Base-by-base conservation (phyloP, 2,329 filamentous ascomycete genomes). In the Apiospora pterosperma region DNA sequence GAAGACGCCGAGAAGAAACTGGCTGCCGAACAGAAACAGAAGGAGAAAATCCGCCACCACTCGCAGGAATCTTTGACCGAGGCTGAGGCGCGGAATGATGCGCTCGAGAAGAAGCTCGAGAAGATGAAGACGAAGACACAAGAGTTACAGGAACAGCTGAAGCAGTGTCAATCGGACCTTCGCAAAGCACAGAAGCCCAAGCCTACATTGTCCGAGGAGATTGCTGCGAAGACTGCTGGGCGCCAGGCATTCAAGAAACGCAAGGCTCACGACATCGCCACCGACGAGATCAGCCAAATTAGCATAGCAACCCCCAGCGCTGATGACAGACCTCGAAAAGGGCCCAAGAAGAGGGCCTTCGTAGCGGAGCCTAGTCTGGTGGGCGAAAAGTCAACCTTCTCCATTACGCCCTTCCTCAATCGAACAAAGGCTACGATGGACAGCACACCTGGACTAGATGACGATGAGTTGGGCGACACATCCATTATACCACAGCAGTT, bases 401-500 rank as follows among this genome's bases (percentile, higher is more conserved):
- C 93, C 4, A 93, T 97, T 68, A 98, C 95, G 0, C 95, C 95
- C 0, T 97, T 97, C 81, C 82, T 98, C 67, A 97, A 94, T 76
- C 88, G 90, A 61, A 90, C 87, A 31, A 88, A 84, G 76, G 82
- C 76, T 5, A 74, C 84, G 66, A 89, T 82, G 68, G 79, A 90
- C 60, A 70, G 74, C 23, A 67, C 68, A 58, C 67, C 68, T 4
- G 67, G 71, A 25, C 48, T 65, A 4, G 70, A 76, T n/a, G 75
- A 75, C n/a, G 71, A 67, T 21, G 67, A 68, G 36, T 34, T 69
- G 12, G 67, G 73, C 19, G 74, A 74, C 59, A 71, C 72, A 14
- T 68, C 71, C n/a, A 52, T 69, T 10, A 60, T 39, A 3, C 65
- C 67, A 10, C 66, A 69, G 6, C 65, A 61, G 21, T 62, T 28